phyloP scores from a whole-genome alignment of 192 early-diverging fungal genomes.

The Globomyces pollinis-pini region DNA sequence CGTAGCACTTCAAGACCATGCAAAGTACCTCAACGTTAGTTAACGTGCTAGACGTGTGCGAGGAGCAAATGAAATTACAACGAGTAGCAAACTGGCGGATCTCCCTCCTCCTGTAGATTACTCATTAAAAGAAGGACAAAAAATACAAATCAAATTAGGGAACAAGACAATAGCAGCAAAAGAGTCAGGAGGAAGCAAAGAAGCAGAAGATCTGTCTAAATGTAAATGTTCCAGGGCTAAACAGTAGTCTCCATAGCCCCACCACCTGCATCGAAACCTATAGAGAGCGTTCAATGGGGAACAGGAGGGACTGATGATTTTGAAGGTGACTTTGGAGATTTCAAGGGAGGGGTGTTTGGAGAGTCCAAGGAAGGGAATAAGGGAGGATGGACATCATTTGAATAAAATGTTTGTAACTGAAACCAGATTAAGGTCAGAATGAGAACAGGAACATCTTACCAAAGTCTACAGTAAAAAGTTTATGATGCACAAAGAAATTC shows the following conservation, averaged over 20 bases:
- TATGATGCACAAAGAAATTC: too few relatives aligned
- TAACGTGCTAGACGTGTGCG: conserved; percentile 12
- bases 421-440: too few relatives aligned
- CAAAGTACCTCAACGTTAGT: conserved; percentile 42
- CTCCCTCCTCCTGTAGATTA: conserved; percentile 56
- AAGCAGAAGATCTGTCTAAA: conserved; percentile 1
- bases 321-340: conserved; percentile 33
- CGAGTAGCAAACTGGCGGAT: conserved; percentile 3
- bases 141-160: conserved; percentile 66
- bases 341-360: conserved; percentile 19
- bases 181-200: background rate
- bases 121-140: conserved; percentile 72
- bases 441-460: too few relatives aligned
- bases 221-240: too few relatives aligned
- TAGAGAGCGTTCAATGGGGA: background rate
- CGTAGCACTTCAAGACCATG: conserved; percentile 76
- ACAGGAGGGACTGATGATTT: conserved; percentile 1
- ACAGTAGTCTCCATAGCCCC: conserved; percentile 16
- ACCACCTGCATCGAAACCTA: conserved; percentile 10
- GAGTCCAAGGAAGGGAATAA: conserved; percentile 15
- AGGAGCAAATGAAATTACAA: conserved; percentile 2
- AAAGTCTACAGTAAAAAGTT: too few relatives aligned
- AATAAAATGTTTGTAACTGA: conserved; percentile 2
- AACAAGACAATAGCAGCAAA: background rate
- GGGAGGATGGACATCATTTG: background rate